Evolutionary conservation across 441 rosid species (phyloP).

Genomic region (Adansonia gregorii): DNA sequence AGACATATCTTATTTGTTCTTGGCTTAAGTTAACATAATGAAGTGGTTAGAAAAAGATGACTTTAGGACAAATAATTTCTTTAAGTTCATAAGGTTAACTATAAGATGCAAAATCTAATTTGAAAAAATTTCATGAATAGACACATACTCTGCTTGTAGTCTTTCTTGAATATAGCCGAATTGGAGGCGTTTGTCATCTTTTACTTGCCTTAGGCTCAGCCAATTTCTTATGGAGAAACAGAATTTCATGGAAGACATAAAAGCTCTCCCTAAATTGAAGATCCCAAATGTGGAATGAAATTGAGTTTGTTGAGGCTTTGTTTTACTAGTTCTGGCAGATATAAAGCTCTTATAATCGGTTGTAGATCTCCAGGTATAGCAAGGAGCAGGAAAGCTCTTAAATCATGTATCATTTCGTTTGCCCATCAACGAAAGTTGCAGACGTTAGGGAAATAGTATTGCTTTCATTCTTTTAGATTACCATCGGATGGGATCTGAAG

Average conservation of each 20-base stretch:
- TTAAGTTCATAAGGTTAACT: too few relatives aligned
- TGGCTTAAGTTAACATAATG: too few relatives aligned
- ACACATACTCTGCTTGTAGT: too few relatives aligned
- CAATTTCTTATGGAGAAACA: constrained; percentile 80
- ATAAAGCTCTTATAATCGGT: constrained; percentile 24
- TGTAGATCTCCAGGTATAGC: constrained; percentile 47
- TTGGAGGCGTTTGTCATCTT: too few relatives aligned
- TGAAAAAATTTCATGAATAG: too few relatives aligned
- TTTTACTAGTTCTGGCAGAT: not conserved
- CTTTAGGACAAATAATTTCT: too few relatives aligned
- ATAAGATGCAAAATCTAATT: too few relatives aligned
- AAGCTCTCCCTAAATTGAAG: not conserved
- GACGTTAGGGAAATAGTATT: constrained; percentile 24
- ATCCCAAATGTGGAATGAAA: not conserved
- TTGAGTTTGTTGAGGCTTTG: not conserved
- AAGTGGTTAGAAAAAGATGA: too few relatives aligned
- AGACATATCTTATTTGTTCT: too few relatives aligned
- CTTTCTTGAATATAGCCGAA: too few relatives aligned
- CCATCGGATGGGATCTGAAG: too few relatives aligned
- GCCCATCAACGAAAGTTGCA: constrained; percentile 30
- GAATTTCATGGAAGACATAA: constrained; percentile 48
- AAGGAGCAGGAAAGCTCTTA: constrained; percentile 17
- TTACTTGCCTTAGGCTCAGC: constrained; percentile 75
- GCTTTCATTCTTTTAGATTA: not conserved
- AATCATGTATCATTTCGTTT: constrained; percentile 27